Percentiles rank a stretch among this genome's conserved stretches.
Conservation (phyloP, 2,329 filamentous ascomycete species). For the Berkeleyomyces basicola region DNA sequence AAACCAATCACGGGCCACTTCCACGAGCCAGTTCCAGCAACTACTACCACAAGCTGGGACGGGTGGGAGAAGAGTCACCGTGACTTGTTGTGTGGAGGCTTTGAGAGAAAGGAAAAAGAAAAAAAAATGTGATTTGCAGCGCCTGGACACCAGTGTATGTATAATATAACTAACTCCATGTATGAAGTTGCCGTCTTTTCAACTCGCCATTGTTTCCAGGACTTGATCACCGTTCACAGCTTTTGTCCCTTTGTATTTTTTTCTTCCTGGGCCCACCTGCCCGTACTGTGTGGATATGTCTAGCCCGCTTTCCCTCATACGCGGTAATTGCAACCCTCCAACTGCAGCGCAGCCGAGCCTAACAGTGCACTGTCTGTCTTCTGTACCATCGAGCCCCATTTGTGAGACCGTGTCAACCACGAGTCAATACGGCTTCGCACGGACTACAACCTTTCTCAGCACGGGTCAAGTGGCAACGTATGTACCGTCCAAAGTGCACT, state of each 20-base stretch:
- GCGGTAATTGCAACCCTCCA: not conserved
- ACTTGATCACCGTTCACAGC: not conserved
- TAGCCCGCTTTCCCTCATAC: not conserved
- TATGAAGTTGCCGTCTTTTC: not conserved
- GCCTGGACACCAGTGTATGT: too few relatives aligned
- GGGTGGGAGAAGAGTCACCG: too few relatives aligned
- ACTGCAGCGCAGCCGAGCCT: not conserved
- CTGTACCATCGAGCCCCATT: not conserved
- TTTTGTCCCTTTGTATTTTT: not conserved
- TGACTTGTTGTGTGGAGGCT: too few relatives aligned
- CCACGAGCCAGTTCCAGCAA: not conserved
- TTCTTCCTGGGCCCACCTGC: not conserved
- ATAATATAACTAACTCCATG: too few relatives aligned
- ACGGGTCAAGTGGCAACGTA: not conserved
- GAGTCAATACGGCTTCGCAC: not conserved
- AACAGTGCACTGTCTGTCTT: slow-evolving; percentile 8
- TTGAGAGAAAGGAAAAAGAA: too few relatives aligned
- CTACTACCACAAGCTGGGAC: not conserved
- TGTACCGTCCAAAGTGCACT: not conserved
- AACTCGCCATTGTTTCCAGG: not conserved
- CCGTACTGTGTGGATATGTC: not conserved
- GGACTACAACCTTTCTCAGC: not conserved
- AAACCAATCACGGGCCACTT: not conserved
- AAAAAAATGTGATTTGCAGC: too few relatives aligned
- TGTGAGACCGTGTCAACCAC: slow-evolving; percentile 3